A percentile compares a stretch with the other conserved stretches of the same genome.
phyloP scores from a whole-genome alignment of 768 basidiomycete species.

The Suillus cothurnatus region DNA sequence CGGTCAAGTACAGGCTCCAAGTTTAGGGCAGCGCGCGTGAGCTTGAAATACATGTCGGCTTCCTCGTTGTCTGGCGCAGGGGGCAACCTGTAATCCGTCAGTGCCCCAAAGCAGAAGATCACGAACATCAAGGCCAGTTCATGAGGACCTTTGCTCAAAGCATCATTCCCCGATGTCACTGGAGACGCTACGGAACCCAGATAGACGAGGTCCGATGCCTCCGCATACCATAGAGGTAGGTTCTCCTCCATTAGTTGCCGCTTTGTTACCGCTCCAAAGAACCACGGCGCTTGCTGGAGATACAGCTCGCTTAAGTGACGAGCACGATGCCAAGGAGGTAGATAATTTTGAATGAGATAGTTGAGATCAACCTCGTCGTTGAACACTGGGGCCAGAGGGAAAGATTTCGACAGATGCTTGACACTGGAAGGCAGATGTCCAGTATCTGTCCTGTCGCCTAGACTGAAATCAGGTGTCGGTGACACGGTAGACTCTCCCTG shows the following conservation, averaged over 20 bases:
- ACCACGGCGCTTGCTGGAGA: slow-evolving; percentile 80
- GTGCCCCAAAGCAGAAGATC: slow-evolving; percentile 62
- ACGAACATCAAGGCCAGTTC: slow-evolving; percentile 66
- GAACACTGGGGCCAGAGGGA: slow-evolving; percentile 50
- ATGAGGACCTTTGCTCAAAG: slow-evolving; percentile 44
- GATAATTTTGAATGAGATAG: slow-evolving; percentile 47
- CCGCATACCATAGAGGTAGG: slow-evolving; percentile 67
- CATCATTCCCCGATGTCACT: slow-evolving; percentile 9
- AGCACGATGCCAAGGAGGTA: slow-evolving; percentile 64
- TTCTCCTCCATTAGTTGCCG: slow-evolving; percentile 65
- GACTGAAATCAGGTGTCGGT: not conserved
- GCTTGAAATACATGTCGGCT: slow-evolving; percentile 56
- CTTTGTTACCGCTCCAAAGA: slow-evolving; percentile 70
- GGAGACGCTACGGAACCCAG: slow-evolving; percentile 30
- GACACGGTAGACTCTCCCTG: slow-evolving; percentile 28
- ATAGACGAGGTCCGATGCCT: slow-evolving; percentile 36
- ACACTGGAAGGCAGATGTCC: slow-evolving; percentile 23
- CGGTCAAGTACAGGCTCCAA: slow-evolving; percentile 70
- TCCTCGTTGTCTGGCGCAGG: slow-evolving; percentile 53
- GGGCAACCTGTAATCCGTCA: slow-evolving; percentile 56
- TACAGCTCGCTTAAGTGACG: slow-evolving; percentile 65
- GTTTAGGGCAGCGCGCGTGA: slow-evolving; percentile 65
- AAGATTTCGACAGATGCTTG: slow-evolving; percentile 38
- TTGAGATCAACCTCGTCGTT: slow-evolving; percentile 43
- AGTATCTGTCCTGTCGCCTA: not conserved